Evolutionary conservation across 345 rosid genomes (phyloP), one percentile per base, ranked within the genome.

Genomic region (Garcia nutans): DNA sequence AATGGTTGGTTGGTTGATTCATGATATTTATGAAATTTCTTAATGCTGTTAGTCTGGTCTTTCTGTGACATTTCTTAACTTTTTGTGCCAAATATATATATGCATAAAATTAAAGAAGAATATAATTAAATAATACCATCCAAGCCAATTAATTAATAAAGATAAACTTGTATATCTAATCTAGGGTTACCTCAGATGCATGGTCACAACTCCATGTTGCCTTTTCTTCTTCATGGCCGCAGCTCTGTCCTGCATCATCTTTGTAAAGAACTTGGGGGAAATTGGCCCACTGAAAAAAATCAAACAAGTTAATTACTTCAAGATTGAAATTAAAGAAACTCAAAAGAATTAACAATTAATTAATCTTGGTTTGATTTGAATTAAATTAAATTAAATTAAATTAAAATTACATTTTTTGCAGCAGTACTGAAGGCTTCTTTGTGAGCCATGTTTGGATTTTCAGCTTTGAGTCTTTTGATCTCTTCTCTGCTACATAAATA

Each of bases 401-500:
- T 28, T 28, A 28, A 80, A 44, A 80, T 67, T 78, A 93, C 98
- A 81, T 96, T 96, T 84, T 96, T 96, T 13, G 99, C 97, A 74
- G 99, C 99, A 75, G 92, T 85, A 81, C 99, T 91, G 83, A 96
- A 96, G 70, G 98, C 98, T 85, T 93, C 98, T 84, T 92, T 93
- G 90, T 93, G 98, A 81, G 91, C 88, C 91, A 96, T 89, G 82
- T 77, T 91, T 75, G 98, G 99, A 78, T 93, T 93, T 81, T 89
- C 92, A 81, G 92, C 82, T 85, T 96, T 96, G n/a, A 93, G 86
- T 88, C 98, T 92, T 78, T 83, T 88, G 82, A 96, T 96, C 92
- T 96, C 99, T 85, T 96, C 98, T 82, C 99, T 93, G 87, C 78
- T 65, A 45, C 59, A 81, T 49, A 72, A 17, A 82, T 2, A 13